Conservation (phyloP, 2,329 filamentous ascomycete species). For the Penicillium thymicola region DNA sequence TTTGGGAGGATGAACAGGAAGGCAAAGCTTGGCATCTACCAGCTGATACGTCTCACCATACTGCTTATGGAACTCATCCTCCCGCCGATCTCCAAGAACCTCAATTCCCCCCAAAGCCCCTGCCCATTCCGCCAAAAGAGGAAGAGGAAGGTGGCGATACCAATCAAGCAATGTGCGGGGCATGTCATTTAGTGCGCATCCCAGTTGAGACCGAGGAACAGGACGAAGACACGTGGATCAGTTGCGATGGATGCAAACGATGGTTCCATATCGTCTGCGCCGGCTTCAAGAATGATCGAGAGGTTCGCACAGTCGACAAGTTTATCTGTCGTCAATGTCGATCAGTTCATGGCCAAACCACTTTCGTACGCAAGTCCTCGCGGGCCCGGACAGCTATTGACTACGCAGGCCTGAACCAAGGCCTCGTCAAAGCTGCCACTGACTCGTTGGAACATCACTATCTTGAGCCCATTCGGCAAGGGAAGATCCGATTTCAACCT, state of each 20-base stretch:
- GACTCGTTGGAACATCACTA: conserved; percentile 66
- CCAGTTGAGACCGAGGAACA: conserved; percentile 52
- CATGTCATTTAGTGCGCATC: conserved; percentile 55
- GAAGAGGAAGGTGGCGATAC: conserved; percentile 32
- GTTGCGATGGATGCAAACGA: conserved; percentile 64
- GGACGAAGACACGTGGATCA: conserved; percentile 59
- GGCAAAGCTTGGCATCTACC: conserved; percentile 13
- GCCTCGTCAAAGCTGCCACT: conserved; percentile 62
- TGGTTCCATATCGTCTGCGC: conserved; percentile 69
- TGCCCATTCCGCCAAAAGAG: conserved; percentile 21
- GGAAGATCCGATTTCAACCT: conserved; percentile 57
- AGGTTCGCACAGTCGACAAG: conserved; percentile 65
- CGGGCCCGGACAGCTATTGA: conserved; percentile 64
- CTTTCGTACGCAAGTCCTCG: conserved; percentile 64
- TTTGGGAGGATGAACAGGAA: conserved; percentile 33
- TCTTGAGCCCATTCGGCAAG: conserved; percentile 64
- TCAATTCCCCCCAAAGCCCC: conserved; percentile 10
- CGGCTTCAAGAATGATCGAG: conserved; percentile 61
- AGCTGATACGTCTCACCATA: conserved; percentile 9
- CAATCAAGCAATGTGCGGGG: conserved; percentile 52
- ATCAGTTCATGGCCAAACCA: conserved; percentile 60
- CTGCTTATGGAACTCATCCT: conserved; percentile 12
- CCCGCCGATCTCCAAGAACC: conserved; percentile 5
- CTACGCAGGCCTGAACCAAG: conserved; percentile 65
- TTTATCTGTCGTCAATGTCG: conserved; percentile 62